Conservation (phyloP, 1,284 basidiomycete genomes). For the Ustilago hordei region DNA sequence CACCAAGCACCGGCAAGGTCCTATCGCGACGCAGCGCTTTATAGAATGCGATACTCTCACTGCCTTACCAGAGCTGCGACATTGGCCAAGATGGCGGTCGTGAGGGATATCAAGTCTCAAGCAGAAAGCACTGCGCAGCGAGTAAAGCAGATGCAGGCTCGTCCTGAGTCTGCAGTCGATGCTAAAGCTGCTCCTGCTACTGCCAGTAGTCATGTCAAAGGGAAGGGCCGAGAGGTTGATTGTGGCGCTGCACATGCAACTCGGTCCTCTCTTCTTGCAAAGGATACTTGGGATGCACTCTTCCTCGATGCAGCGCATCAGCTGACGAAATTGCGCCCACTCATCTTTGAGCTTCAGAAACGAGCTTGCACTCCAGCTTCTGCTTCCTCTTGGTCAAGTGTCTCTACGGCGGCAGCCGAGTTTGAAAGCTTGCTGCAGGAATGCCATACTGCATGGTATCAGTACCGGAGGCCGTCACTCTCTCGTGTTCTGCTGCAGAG, state of each 20-base stretch:
- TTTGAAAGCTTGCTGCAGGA: slow-evolving; percentile 54
- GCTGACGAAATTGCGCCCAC: slow-evolving; percentile 42
- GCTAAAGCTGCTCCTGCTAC: neutral
- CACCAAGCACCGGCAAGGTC: slow-evolving; percentile 38
- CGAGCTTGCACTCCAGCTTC: slow-evolving; percentile 14
- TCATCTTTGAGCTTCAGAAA: slow-evolving; percentile 49
- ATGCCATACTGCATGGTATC: slow-evolving; percentile 51
- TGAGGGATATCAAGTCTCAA: slow-evolving; percentile 28
- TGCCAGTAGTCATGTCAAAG: slow-evolving; percentile 13
- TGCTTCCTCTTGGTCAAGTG: slow-evolving; percentile 8
- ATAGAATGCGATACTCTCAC: slow-evolving; percentile 63
- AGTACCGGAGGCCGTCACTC: slow-evolving; percentile 42
- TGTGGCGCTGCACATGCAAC: slow-evolving; percentile 1
- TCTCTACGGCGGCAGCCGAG: slow-evolving; percentile 48
- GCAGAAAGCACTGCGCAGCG: slow-evolving; percentile 16
- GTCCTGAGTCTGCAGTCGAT: neutral
- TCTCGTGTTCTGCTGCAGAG: slow-evolving; percentile 29
- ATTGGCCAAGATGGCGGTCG: slow-evolving; percentile 54
- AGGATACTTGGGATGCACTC: slow-evolving; percentile 4
- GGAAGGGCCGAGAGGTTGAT: slow-evolving; percentile 27
- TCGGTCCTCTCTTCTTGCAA: neutral
- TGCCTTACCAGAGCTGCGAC: slow-evolving; percentile 58
- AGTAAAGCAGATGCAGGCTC: slow-evolving; percentile 36
- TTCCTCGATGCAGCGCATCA: slow-evolving; percentile 21
- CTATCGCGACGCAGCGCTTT: slow-evolving; percentile 61